These are phyloP conservation scores for Begonia peltatifolia DNA, from an alignment of 306 rosid genomes.

Conservation along the genomic window DNA sequence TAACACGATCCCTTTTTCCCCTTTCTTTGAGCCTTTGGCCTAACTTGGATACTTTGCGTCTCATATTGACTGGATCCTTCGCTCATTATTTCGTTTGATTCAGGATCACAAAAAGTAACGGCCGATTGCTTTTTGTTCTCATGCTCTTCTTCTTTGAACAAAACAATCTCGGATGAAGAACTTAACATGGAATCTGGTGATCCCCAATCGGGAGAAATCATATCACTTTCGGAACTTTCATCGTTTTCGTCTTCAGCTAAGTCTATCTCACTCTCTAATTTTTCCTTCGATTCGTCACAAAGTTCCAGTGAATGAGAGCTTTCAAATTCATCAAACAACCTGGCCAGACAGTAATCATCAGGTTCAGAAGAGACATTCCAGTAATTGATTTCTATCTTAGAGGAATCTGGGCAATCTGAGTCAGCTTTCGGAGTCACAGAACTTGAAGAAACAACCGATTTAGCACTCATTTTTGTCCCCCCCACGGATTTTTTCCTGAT, in stretches of 20 bases:
- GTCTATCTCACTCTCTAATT: slow-evolving; percentile 5
- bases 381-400: slow-evolving; percentile 4
- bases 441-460: slow-evolving; percentile 1
- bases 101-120: slow-evolving; percentile 42
- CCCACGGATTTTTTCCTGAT: slow-evolving; percentile 14
- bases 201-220: slow-evolving; percentile 23
- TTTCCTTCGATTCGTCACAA: slow-evolving; percentile 1
- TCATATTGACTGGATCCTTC: slow-evolving; percentile 15
- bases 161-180: slow-evolving; percentile 34
- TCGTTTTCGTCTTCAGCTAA: slow-evolving; percentile 12
- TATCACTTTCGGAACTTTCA: slow-evolving; percentile 13
- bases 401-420: neutral
- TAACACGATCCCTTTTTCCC: slow-evolving; percentile 57
- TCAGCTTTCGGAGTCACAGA: neutral
- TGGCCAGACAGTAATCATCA: slow-evolving; percentile 4
- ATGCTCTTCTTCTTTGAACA: slow-evolving; percentile 20
- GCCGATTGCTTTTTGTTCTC: slow-evolving; percentile 25
- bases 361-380: neutral
- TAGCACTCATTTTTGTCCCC: slow-evolving; percentile 1
- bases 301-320: slow-evolving; percentile 9
- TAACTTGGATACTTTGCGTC: slow-evolving; percentile 16
- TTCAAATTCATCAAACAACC: slow-evolving; percentile 9
- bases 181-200: slow-evolving; percentile 27
- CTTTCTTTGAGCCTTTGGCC: slow-evolving; percentile 31
- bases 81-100: slow-evolving; percentile 14